Evolutionary conservation across 1,284 basidiomycete genomes (phyloP).

Genomic region (Somion occarium): DNA sequence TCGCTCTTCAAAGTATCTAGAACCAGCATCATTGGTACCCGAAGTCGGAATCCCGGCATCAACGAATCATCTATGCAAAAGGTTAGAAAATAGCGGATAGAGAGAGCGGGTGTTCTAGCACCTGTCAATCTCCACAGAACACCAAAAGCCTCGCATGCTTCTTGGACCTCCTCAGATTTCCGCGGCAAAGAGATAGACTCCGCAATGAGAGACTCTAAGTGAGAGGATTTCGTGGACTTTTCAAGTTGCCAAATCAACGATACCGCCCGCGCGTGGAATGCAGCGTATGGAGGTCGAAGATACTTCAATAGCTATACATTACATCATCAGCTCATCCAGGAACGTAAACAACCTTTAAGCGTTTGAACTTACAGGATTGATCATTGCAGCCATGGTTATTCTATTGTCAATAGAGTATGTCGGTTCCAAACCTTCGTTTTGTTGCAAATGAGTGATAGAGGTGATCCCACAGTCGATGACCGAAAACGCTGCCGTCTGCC

Average conservation of each 20-base stretch:
- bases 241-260: constrained; percentile 87
- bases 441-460: constrained; percentile 53
- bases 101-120: constrained; percentile 27
- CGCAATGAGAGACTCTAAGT: constrained; percentile 76
- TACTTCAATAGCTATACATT: constrained; percentile 67
- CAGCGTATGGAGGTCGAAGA: constrained; percentile 59
- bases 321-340: not conserved
- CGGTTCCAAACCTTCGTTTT: constrained; percentile 46
- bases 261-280: constrained; percentile 81
- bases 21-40: constrained; percentile 83
- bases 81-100: constrained; percentile 5
- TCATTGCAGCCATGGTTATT: constrained; percentile 49
- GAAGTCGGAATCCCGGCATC: constrained; percentile 77
- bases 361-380: constrained; percentile 39
- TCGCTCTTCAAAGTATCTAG: constrained; percentile 79
- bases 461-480: constrained; percentile 64
- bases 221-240: constrained; percentile 50
- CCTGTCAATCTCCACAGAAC: constrained; percentile 89
- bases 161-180: constrained; percentile 43
- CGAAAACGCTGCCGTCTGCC: constrained; percentile 58
- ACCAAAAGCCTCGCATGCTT: constrained; percentile 85
- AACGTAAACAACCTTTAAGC: not conserved
- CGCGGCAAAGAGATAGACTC: constrained; percentile 54
- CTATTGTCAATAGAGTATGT: constrained; percentile 51
- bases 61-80: constrained; percentile 72